Conservation (phyloP, 495 filamentous ascomycete species). For the Trichoderma erinaceum region DNA sequence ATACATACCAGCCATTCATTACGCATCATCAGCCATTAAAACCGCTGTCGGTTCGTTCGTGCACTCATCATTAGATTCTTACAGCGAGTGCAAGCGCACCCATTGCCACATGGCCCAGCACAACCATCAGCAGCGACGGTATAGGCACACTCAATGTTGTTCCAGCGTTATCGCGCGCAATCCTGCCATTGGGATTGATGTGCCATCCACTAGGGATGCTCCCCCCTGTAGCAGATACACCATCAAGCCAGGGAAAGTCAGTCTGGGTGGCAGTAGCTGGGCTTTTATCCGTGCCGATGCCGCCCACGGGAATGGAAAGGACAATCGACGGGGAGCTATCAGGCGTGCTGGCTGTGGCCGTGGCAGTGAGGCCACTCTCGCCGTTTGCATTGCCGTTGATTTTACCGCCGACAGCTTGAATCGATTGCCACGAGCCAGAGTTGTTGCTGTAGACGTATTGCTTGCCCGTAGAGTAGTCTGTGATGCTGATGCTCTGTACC, state of each 20-base stretch:
- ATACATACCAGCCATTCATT: not conserved
- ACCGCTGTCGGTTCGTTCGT: not conserved
- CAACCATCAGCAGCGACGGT: conserved; percentile 15
- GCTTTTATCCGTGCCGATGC: conserved; percentile 52
- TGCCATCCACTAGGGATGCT: conserved; percentile 67
- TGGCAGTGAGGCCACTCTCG: conserved; percentile 42
- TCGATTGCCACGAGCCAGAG: conserved; percentile 68
- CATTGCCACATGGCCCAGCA: not conserved
- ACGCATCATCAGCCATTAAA: conserved; percentile 3
- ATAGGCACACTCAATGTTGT: conserved; percentile 42
- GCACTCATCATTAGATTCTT: not conserved
- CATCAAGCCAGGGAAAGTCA: conserved; percentile 56
- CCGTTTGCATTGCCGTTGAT: conserved; percentile 54
- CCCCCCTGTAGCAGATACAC: conserved; percentile 35
- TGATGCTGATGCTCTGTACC: conserved; percentile 66
- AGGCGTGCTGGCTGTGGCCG: conserved; percentile 36
- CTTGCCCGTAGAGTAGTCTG: conserved; percentile 86
- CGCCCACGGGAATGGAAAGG: conserved; percentile 44
- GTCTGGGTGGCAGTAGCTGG: conserved; percentile 43
- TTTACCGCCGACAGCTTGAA: conserved; percentile 44
- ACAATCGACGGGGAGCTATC: conserved; percentile 32
- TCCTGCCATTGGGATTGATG: conserved; percentile 63
- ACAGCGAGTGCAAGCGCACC: not conserved
- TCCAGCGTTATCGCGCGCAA: conserved; percentile 46
- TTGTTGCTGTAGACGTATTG: conserved; percentile 73